Base-by-base conservation (phyloP, 495 filamentous ascomycete genomes). In the Thermothielavioides terrestris region DNA sequence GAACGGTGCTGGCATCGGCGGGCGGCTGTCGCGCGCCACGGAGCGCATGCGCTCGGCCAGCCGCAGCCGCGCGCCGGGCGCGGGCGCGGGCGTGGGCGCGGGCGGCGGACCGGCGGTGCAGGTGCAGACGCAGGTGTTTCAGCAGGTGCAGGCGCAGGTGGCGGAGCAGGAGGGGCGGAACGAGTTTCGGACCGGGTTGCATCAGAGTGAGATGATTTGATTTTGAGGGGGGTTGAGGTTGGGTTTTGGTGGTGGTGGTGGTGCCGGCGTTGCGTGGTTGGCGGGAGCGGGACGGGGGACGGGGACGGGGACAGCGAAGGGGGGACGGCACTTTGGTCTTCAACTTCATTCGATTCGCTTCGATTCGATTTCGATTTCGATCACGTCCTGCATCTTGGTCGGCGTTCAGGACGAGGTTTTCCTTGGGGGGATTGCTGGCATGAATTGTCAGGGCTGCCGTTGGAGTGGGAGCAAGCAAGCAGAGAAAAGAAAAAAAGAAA, bases 41-140 rank as follows among this genome's bases (percentile, higher is more conserved):
- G 79, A 80, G 43, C 76, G 84, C 14, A 80, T 88, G 70, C 75
- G 83, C 15, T 83, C 80, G n/a, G 80, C 72, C 15, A 83, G 77
- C 62, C 77, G 84, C 23, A 61, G 7, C 77, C 78, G 34, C 79
- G 80, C 59, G 77, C 17, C 30, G 11, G 25, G 23, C 3, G 25
- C 39, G 14, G 31, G 10, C 31, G 7, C 31, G 7, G 31, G n/a
- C 9, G 31, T 14, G 31, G 44, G 31, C 49, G 68, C 18, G 64
- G 34, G 4, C 10, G 8, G 20, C 18, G 18, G 36, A 17, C 28
- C 27, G 28, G 27, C 32, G 1, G 30, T 31, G 4, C 45, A 50
- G 46, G 32, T 42, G 45, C 52, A 52, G 37, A 52, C 42, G 15
- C 53, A 47, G 48, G 52, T 60, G 36, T 27, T 53, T 20, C 46